phyloP scores from a whole-genome alignment of 2,329 filamentous ascomycete genomes.

The Hypomyces rosellus region DNA sequence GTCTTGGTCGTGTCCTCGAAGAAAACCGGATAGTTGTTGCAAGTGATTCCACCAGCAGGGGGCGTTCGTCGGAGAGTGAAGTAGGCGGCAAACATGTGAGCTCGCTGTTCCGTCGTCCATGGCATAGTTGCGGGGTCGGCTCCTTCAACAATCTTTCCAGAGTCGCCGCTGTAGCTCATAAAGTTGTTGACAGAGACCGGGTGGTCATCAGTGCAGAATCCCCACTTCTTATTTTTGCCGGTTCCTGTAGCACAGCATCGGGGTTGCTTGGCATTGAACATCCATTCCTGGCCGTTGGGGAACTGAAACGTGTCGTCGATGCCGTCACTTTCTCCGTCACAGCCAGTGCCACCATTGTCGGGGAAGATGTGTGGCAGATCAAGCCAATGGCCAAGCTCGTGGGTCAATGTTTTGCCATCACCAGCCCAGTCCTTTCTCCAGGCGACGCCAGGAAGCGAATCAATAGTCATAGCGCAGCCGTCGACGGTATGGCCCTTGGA shows the following conservation, averaged over 20 bases:
- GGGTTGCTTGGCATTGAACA: not conserved
- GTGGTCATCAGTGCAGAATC: not conserved
- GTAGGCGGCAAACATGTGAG: constrained; percentile 1
- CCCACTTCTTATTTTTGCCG: not conserved
- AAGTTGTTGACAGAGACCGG: not conserved
- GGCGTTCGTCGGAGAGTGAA: not conserved
- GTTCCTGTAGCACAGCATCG: not conserved
- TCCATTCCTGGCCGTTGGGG: not conserved
- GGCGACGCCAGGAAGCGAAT: not conserved
- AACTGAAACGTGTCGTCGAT: constrained; percentile 1
- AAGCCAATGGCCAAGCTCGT: constrained; percentile 2
- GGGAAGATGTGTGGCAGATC: not conserved
- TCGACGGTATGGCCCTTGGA: not conserved
- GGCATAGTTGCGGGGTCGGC: not conserved
- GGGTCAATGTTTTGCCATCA: not conserved
- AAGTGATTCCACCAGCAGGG: not conserved
- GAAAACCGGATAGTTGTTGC: not conserved
- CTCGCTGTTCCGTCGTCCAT: not conserved
- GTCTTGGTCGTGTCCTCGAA: not conserved
- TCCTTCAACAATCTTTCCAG: not conserved
- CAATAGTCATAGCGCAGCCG: constrained; percentile 1
- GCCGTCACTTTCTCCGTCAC: not conserved
- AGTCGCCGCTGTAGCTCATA: not conserved
- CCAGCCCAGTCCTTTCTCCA: not conserved
- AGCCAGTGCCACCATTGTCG: not conserved